Base-by-base conservation (phyloP, 257 asterid species). In the Asclepias syriaca region DNA sequence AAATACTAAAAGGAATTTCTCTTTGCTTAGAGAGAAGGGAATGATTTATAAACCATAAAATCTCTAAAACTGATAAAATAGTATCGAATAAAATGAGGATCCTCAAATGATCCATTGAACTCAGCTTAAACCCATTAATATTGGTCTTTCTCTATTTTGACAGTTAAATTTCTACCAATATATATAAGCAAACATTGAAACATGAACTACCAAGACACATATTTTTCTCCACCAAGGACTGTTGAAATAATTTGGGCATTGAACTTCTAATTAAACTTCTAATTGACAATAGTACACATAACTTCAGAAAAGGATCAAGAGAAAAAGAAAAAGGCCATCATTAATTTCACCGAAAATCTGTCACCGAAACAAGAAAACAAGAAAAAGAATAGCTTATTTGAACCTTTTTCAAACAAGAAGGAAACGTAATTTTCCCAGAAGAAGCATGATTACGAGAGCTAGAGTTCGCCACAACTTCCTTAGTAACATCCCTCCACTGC, bases 391-490 rank as follows among this genome's bases (percentile, higher is more conserved):
- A 73, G 18, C 40, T 24, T 34, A 3, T 46, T 13, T 3, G 67
- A 48, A 94, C 98, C 98, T 91, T 89, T 75, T 85, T 91, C 2
- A 94, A 95, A 72, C 96, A 94, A 63, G 97, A 90, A 59, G 97
- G 96, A 51, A 91, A 89, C 13, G 97, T 94, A 61, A 94, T 91
- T 73, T 72, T 87, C 8, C 91, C 95, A 55, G 88, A 68, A 10
- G 27, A 21, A 32, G 50, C 46, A 60, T 68, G 69, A 43, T 70
- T 73, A 39, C 57, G 40, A 14, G 79, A 69, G n/a, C 54, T 45
- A 12, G 83, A 34, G 84, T 86, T 66, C 84, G 86, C 65, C 69
- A 93, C 97, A 40, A 86, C 86, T 43, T 91, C 96, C 32, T 77
- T 78, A 10, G 98, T 88, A 58, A 88, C 90, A 68, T 80, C 91